phyloP scores from a whole-genome alignment of 768 basidiomycete genomes.

The Hirschioporus abietinus region DNA sequence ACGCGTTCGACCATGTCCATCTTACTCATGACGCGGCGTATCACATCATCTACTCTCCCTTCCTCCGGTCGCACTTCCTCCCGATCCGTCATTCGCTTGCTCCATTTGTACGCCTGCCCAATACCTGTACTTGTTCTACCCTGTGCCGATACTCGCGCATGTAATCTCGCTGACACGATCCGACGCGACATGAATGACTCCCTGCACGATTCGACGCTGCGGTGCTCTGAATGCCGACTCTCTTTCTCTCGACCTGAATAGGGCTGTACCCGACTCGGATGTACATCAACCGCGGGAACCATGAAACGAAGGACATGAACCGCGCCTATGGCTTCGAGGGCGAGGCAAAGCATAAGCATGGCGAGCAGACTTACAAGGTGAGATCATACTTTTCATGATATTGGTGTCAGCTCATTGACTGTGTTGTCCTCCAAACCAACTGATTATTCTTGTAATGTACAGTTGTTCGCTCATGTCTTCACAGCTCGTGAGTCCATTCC shows the following conservation, averaged over 20 bases:
- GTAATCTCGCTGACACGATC: neutral
- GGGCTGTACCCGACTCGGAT: constrained; percentile 90
- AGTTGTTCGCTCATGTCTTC: constrained; percentile 94
- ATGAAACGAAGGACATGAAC: constrained; percentile 98
- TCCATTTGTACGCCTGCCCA: neutral
- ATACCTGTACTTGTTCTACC: neutral
- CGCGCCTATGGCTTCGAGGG: constrained; percentile 90
- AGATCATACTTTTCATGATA: constrained; percentile 6
- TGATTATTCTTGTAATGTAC: neutral
- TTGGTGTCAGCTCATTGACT: constrained; percentile 10
- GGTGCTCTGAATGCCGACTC: no score
- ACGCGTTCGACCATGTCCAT: neutral
- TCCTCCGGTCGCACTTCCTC: no score
- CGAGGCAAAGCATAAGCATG: constrained; percentile 95
- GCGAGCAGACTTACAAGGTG: constrained; percentile 91
- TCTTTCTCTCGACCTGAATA: constrained; percentile 21
- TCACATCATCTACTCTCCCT: no score
- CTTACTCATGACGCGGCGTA: no score
- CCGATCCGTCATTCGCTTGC: constrained; percentile 3
- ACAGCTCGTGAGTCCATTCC: constrained; percentile 59
- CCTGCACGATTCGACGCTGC: no score
- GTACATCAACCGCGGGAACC: constrained; percentile 95
- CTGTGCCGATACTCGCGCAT: neutral
- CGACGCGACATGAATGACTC: no score
- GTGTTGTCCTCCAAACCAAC: constrained; percentile 1